Evolutionary conservation across 2,329 filamentous ascomycete genomes (phyloP), one percentile per base, ranked within the genome.

Genomic region (Verticillium isaacii): DNA sequence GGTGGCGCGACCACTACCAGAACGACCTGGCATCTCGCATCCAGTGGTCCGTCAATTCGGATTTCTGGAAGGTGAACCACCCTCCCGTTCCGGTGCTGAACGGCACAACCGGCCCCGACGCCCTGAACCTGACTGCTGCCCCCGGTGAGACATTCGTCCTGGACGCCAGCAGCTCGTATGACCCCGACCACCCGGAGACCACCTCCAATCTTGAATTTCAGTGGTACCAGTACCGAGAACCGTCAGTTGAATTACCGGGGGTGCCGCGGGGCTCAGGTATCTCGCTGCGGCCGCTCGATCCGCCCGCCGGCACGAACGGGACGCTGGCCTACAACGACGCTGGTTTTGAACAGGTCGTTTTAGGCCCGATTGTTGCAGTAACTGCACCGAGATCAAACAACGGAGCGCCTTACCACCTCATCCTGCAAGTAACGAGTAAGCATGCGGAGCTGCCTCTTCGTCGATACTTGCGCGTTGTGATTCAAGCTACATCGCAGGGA

Each of bases 141-240:
- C n/a, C 58, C 7, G 58, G 58, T 11, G 58, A 60, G 9, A 11
- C 8, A 5, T 15, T 60, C 14, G 7, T 32, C 17, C 58, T 60
- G 6, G 58, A 60, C 19, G 58, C 58, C 32, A 29, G 58, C 29
- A 32, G 14, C 3, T 54, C 58, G 7, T 29, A 23, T 5, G 58
- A 60, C n/a, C 58, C 58, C 5, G 58, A 60, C n/a, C 41, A 55
- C 32, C 58, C 58, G 2, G 41, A 23, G 6, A 29, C 52, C 15
- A 60, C 52, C 45, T 55, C 58, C 9, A 11, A 37, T 29, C 45
- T 60, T 4, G 45, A 55, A 25, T 55, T 55, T 25, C 41, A 60
- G 58, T 60, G 58, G 58, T 60, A 54, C 17, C 58, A 60, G 32
- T 60, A 60, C 19, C n/a, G 11, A 12, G 58, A 59, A 15, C 41